A percentile compares a stretch with the other conserved stretches of the same genome.
Conservation (phyloP, 108 stramenopile species). For the Nitzschia sp. region DNA sequence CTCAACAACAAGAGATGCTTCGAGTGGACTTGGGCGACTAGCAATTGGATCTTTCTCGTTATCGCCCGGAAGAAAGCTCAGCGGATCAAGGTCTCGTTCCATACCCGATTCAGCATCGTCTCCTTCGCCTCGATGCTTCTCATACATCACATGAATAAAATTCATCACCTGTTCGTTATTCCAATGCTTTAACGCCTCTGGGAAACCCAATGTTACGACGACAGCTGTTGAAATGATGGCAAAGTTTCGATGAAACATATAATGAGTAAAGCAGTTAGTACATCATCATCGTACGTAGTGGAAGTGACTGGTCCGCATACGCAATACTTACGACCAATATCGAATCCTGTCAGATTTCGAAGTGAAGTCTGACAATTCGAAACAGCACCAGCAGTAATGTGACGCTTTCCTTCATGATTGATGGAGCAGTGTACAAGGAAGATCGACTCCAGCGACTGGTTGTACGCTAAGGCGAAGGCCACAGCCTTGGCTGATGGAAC, state of each 20-base stretch:
- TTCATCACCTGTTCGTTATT: constrained; percentile 86
- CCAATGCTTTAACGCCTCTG: constrained; percentile 75
- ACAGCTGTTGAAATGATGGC: constrained; percentile 50
- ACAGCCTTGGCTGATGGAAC: constrained; percentile 71
- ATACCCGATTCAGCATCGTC: constrained; percentile 1
- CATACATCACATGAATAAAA: constrained; percentile 84
- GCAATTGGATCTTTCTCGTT: constrained; percentile 18
- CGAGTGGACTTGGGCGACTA: constrained; percentile 48
- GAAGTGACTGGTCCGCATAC: neutral
- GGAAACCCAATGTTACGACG: constrained; percentile 77
- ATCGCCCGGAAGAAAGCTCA: constrained; percentile 32
- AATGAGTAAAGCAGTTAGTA: too few relatives aligned
- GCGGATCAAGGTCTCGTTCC: constrained; percentile 38
- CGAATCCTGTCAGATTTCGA: constrained; percentile 71
- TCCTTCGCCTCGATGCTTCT: constrained; percentile 36
- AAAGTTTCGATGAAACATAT: too few relatives aligned
- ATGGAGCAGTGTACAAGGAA: constrained; percentile 69
- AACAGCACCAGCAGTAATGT: constrained; percentile 81
- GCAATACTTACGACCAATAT: constrained; percentile 63
- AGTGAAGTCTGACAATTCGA: constrained; percentile 70
- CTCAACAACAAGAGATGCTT: constrained; percentile 74
- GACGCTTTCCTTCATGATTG: constrained; percentile 70
- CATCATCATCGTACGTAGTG: neutral
- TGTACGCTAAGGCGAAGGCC: constrained; percentile 81
- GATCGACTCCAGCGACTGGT: constrained; percentile 61